Conservation (phyloP, 495 filamentous ascomycete genomes). For the Hypoxylon fragiforme region DNA sequence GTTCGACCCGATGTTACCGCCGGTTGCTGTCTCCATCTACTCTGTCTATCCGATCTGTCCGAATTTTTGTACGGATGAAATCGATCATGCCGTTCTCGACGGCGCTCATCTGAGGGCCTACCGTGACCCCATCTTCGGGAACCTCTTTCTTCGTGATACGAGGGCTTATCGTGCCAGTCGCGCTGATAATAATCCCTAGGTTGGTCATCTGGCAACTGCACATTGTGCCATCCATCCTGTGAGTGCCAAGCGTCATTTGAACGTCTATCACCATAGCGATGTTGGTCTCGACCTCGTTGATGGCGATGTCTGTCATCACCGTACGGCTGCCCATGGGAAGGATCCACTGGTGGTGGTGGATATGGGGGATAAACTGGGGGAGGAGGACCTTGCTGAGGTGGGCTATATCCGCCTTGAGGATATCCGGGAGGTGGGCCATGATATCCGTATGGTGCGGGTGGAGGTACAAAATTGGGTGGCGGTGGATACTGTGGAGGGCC, state of each 20-base stretch:
- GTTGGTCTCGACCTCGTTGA: slow-evolving; percentile 21
- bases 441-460: slow-evolving; percentile 29
- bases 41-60: slow-evolving; percentile 27
- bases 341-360: slow-evolving; percentile 14
- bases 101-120: slow-evolving; percentile 19
- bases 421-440: slow-evolving; percentile 39
- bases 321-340: slow-evolving; percentile 13
- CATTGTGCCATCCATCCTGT: slow-evolving; percentile 19
- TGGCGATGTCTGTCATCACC: slow-evolving; percentile 26
- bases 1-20: slow-evolving; percentile 7
- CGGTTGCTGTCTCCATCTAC: slow-evolving; percentile 15
- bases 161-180: slow-evolving; percentile 12
- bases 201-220: slow-evolving; percentile 9
- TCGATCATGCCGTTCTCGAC: slow-evolving; percentile 26
- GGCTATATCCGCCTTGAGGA: slow-evolving; percentile 35
- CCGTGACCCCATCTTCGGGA: slow-evolving; percentile 20
- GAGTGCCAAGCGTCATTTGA: slow-evolving; percentile 18
- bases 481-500: slow-evolving; percentile 28
- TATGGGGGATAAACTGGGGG: slow-evolving; percentile 19
- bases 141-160: slow-evolving; percentile 23
- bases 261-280: slow-evolving; percentile 25
- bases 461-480: slow-evolving; percentile 22
- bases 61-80: slow-evolving; percentile 27
- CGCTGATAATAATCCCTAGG: slow-evolving; percentile 21
- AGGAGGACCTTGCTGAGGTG: slow-evolving; percentile 20